A percentile compares a stretch with the other conserved stretches of the same genome.
These are phyloP conservation scores for Globisporangium cystogenes DNA, from an alignment of 352 stramenopile genomes.

Conservation along the genomic window DNA sequence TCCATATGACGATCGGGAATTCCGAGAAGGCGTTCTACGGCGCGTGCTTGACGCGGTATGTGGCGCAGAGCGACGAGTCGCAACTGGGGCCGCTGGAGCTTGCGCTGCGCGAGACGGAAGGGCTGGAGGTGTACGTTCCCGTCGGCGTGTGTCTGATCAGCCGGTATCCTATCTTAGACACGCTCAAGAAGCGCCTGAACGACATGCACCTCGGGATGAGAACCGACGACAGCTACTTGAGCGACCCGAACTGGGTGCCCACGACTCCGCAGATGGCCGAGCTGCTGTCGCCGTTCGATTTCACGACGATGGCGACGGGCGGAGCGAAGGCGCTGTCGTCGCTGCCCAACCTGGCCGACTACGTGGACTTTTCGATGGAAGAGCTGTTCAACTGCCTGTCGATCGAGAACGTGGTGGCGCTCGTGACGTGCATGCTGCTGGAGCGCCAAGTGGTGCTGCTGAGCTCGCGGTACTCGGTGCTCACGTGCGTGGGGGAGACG, in stretches of 20 bases:
- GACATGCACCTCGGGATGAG: slow-evolving; percentile 54
- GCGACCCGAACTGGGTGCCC: slow-evolving; percentile 53
- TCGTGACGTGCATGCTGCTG: slow-evolving; percentile 71
- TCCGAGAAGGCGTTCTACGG: slow-evolving; percentile 79
- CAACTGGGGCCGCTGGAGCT: slow-evolving; percentile 71
- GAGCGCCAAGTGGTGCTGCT: slow-evolving; percentile 77
- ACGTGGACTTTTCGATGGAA: slow-evolving; percentile 80
- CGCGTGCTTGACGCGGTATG: slow-evolving; percentile 76
- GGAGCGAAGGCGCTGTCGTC: slow-evolving; percentile 18
- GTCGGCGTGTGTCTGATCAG: slow-evolving; percentile 78
- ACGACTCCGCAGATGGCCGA: slow-evolving; percentile 46
- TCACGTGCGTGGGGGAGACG: slow-evolving; percentile 74
- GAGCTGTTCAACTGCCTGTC: slow-evolving; percentile 76
- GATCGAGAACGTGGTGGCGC: slow-evolving; percentile 56
- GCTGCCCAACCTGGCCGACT: slow-evolving; percentile 44
- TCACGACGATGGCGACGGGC: slow-evolving; percentile 21
- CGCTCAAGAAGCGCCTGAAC: slow-evolving; percentile 66
- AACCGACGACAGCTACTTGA: slow-evolving; percentile 46
- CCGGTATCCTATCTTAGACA: slow-evolving; percentile 76
- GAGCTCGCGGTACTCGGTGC: slow-evolving; percentile 73
- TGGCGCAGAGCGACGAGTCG: slow-evolving; percentile 55
- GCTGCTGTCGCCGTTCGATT: slow-evolving; percentile 65
- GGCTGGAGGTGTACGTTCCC: slow-evolving; percentile 72
- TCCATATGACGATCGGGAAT: slow-evolving; percentile 82
- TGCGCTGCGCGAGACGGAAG: slow-evolving; percentile 76